These are phyloP conservation scores for Luzula sylvatica DNA, from an alignment of 176 grass and related monocot genomes.

Conservation along the genomic window DNA sequence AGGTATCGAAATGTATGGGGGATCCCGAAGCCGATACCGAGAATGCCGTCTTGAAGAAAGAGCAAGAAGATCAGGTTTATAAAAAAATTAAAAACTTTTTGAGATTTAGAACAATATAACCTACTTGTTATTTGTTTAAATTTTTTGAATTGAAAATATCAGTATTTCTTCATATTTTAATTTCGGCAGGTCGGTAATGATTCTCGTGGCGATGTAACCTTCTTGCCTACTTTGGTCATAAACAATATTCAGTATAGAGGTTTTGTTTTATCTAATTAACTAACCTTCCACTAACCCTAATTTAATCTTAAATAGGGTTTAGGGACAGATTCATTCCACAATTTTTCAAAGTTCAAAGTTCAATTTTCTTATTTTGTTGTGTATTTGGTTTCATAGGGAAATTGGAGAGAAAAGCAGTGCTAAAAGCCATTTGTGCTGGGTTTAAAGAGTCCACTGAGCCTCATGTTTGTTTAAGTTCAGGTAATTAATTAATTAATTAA, in stretches of 20 bases:
- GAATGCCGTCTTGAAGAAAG: slow-evolving; percentile 69
- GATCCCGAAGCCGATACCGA: slow-evolving; percentile 79
- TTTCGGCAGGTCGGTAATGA: slow-evolving; percentile 53
- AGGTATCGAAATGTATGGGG: slow-evolving; percentile 84
- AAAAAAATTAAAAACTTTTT: background rate
- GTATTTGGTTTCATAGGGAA: slow-evolving; percentile 38
- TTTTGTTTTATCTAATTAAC: slow-evolving; percentile 13
- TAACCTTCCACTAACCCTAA: background rate
- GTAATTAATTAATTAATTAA: slow-evolving; percentile 29
- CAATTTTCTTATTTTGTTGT: background rate
- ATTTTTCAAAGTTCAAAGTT: no score
- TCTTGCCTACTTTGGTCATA: slow-evolving; percentile 82
- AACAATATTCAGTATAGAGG: slow-evolving; percentile 99
- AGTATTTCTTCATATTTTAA: background rate
- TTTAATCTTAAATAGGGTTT: background rate
- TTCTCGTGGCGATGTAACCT: slow-evolving; percentile 74
- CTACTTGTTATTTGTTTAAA: background rate
- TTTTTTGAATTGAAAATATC: background rate
- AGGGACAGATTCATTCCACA: background rate
- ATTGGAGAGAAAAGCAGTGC: slow-evolving; percentile 76
- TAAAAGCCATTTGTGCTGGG: slow-evolving; percentile 86
- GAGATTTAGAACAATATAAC: background rate
- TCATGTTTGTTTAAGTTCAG: slow-evolving; percentile 65
- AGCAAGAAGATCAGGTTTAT: slow-evolving; percentile 73
- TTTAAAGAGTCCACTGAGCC: slow-evolving; percentile 89